Evolutionary conservation across 306 rosid genomes (phyloP), one percentile per base, ranked within the genome.

Genomic region (Phaseolus lunatus): DNA sequence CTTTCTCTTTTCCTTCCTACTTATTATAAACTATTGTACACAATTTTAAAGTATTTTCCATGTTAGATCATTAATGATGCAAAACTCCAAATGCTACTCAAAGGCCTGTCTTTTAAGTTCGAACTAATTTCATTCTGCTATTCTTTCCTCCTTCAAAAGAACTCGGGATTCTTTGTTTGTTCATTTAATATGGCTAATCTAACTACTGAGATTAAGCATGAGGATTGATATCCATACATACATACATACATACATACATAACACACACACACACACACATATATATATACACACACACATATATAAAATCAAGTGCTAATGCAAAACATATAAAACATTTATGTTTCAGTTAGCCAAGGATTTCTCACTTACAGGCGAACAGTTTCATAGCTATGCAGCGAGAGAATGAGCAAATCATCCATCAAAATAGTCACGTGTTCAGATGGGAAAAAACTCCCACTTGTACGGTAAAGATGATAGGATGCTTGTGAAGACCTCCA

Each of bases 401-500:
- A 81, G 69, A 96, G 97, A 73, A 85, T 83, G 68, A 92, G 82
- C 66, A 96, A 93, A 85, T 96, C 92, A 80, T 92, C 96, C 87
- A 88, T 81, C 94, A 96, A 84, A 66, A 79, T 87, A 83, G 84
- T 91, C 89, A 89, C 87, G 75, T 92, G 98, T 53, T 89, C 88
- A 23, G 98, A 87, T 81, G 97, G 97, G 81, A 33, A 18, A 56
- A 81, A 87, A 86, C 87, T 91, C 82, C 92, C 94, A 77, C 84
- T 83, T 11, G 86, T 86, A 59, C 97, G 94, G 84, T 78, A 91
- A 49, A 96, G 85, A 87, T 96, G 96, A 84, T 96, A 96, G 47
- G 98, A 84, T 61, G 98, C 90, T 79, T 96, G 99, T 45, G 99
- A 96, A 77, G 99, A 90, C 85, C 99, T 92, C 99, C 99, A 96